Conservation (phyloP, 1,284 basidiomycete species). For the Marasmius tenuissimus region DNA sequence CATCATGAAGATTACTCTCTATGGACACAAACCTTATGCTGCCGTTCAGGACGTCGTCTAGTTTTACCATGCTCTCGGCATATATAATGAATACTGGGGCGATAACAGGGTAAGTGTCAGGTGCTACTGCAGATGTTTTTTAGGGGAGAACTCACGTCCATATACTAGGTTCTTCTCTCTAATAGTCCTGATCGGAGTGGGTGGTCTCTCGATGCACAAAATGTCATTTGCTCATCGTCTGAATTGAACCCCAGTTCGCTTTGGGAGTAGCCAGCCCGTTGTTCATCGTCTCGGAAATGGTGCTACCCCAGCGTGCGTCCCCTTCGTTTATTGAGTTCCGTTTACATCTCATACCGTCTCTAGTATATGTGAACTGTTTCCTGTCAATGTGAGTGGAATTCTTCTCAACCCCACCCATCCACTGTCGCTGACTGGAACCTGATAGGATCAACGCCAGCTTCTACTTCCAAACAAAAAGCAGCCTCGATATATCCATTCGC, state of each 20-base stretch:
- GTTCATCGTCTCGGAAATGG: slow-evolving; percentile 7
- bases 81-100: slow-evolving; percentile 13
- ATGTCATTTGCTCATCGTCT: neutral
- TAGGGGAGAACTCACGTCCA: neutral
- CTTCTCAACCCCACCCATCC: neutral
- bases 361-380: slow-evolving; percentile 14
- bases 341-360: neutral
- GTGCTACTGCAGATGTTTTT: neutral
- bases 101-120: slow-evolving; percentile 7
- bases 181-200: slow-evolving; percentile 7
- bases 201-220: neutral
- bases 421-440: neutral
- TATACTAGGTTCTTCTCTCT: slow-evolving; percentile 8
- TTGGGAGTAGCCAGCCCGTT: slow-evolving; percentile 4
- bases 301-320: slow-evolving; percentile 9
- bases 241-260: neutral
- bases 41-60: slow-evolving; percentile 10
- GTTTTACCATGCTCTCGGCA: slow-evolving; percentile 9
- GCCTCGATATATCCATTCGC: neutral
- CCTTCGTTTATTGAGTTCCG: neutral
- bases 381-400: slow-evolving; percentile 9
- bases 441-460: slow-evolving; percentile 12
- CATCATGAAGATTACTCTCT: too few relatives aligned
- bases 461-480: slow-evolving; percentile 12
- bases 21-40: neutral